Evolutionary conservation across 768 basidiomycete genomes (phyloP).

Genomic region (Chalciporus piperatus): DNA sequence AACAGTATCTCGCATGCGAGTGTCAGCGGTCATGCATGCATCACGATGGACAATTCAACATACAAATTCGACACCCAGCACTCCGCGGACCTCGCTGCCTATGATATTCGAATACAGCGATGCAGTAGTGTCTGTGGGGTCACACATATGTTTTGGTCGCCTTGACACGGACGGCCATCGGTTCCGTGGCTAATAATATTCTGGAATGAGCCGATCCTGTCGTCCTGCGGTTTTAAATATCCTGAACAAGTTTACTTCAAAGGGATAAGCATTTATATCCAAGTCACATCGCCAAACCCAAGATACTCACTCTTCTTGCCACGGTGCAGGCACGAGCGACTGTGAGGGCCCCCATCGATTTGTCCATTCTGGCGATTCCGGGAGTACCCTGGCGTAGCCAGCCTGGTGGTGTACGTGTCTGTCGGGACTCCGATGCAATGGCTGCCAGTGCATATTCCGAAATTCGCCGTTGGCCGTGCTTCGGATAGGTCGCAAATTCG

Average conservation of each 20-base stretch:
- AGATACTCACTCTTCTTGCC: no score
- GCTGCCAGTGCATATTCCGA: slow-evolving; percentile 7
- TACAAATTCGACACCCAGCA: slow-evolving; percentile 1
- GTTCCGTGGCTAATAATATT: slow-evolving; percentile 13
- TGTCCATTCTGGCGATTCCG: slow-evolving; percentile 2
- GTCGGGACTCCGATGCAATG: neutral
- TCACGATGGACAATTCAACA: no score
- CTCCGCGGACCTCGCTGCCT: slow-evolving; percentile 21
- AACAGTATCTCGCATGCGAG: no score
- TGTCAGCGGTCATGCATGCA: no score
- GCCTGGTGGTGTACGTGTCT: neutral
- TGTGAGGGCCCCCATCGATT: slow-evolving; percentile 4
- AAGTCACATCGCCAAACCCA: no score
- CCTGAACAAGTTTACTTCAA: neutral
- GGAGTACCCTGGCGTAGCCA: slow-evolving; percentile 5
- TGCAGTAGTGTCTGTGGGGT: slow-evolving; percentile 14
- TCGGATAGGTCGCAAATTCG: neutral
- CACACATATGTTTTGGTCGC: neutral
- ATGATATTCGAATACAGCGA: slow-evolving; percentile 4
- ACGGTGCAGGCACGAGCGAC: neutral
- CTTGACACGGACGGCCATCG: slow-evolving; percentile 8
- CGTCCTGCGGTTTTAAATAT: neutral
- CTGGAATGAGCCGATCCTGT: neutral
- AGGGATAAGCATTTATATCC: no score
- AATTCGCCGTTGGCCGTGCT: slow-evolving; percentile 14